phyloP scores from a whole-genome alignment of 2,329 filamentous ascomycete genomes.

The Malbranchea cinnamomea region DNA sequence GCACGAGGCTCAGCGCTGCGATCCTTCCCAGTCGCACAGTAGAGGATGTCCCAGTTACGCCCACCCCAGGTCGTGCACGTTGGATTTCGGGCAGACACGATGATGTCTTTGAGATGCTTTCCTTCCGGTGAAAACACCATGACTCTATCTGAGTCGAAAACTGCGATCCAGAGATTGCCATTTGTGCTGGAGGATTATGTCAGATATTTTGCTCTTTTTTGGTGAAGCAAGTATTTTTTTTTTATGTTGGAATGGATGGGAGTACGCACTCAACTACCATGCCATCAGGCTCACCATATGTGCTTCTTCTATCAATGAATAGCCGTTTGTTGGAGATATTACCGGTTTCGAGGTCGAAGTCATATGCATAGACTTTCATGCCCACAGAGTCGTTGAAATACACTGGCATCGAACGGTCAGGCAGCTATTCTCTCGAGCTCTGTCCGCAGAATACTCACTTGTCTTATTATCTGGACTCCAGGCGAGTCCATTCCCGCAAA shows the following conservation, averaged over 20 bases:
- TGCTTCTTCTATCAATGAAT: slow-evolving; percentile 41
- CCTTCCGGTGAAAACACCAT: slow-evolving; percentile 22
- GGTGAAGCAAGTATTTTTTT: too few relatives aligned
- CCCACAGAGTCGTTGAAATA: slow-evolving; percentile 72
- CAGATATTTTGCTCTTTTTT: neutral
- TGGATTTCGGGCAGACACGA: slow-evolving; percentile 19
- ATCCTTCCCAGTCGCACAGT: slow-evolving; percentile 18
- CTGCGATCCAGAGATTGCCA: slow-evolving; percentile 24
- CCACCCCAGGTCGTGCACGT: slow-evolving; percentile 26
- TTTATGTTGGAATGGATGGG: neutral
- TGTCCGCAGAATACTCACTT: slow-evolving; percentile 18
- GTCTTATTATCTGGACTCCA: slow-evolving; percentile 61
- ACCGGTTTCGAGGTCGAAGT: slow-evolving; percentile 52
- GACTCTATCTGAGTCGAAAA: slow-evolving; percentile 20
- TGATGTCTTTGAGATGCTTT: slow-evolving; percentile 20
- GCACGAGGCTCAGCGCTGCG: slow-evolving; percentile 10
- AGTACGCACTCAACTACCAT: slow-evolving; percentile 24
- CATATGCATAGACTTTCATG: slow-evolving; percentile 55
- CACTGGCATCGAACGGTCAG: slow-evolving; percentile 32
- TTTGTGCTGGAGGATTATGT: slow-evolving; percentile 13
- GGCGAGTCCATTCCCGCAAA: slow-evolving; percentile 64
- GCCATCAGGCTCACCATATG: slow-evolving; percentile 22
- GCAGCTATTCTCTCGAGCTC: slow-evolving; percentile 16
- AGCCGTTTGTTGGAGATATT: slow-evolving; percentile 51
- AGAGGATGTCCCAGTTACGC: slow-evolving; percentile 20